Evolutionary conservation across 306 rosid species (phyloP), one percentile per base, ranked within the genome.

Genomic region (Cucurbita ficifolia): DNA sequence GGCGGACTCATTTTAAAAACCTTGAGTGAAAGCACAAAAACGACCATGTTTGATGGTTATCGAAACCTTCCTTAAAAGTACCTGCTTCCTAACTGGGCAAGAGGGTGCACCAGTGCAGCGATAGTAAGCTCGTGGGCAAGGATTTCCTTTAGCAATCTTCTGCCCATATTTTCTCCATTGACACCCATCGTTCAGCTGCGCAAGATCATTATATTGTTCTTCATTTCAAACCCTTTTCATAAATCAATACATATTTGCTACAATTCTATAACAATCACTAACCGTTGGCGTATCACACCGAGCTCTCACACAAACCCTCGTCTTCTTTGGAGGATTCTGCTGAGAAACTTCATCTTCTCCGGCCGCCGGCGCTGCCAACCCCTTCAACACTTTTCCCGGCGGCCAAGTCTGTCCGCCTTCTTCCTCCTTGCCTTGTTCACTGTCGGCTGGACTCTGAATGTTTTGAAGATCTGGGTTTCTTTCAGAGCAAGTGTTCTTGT

Each of bases 121-220:
- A 79, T 95, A 95, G 73, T 95, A 95, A 73, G 99, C 99, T 65
- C 97, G 77, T 72, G 99, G 99, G 75, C 99, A 91, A 45, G 99
- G 99, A 52, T 95, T 95, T 54, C 97, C 99, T 76, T 91, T 95
- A 16, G 99, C 84, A 68, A 91, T 91, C 81, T 95, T 95, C 10
- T 95, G 99, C 19, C 99, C 99, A 74, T 95, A 95, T 81, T 95
- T 95, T 60, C 99, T 89, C 99, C 99, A 95, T 75, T 95, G 99
- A 9, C 99, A 89, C 62, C 99, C 99, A 80, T 95, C 99, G 50
- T 86, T 86, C 96, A 95, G 81, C 99, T 95, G 77, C 21, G 18
- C 6, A 18, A 45, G 3, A 10, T 45, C 2, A 45, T 9, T 45
- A 8, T n/a, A 16, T 62, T 33, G 0, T 61, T 39, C 40, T 64